Percentiles rank a stretch among this genome's conserved stretches.
Conservation (phyloP, 1,139 yeast genomes). For the Arxiozyma slooffiae region DNA sequence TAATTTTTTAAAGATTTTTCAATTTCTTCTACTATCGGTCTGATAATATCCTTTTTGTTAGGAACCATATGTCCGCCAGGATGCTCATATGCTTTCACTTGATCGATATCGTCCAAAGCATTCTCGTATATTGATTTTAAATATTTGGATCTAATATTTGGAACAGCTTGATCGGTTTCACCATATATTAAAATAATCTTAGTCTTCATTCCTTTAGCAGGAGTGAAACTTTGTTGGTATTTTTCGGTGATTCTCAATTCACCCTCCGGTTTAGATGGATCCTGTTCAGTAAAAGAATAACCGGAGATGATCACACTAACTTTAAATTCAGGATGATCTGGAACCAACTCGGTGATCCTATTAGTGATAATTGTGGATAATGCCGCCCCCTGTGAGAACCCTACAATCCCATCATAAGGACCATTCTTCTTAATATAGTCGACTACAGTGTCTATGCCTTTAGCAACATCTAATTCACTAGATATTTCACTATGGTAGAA, state of each 20-base stretch:
- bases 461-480: slow-evolving; percentile 32
- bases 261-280: slow-evolving; percentile 21
- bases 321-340: slow-evolving; percentile 38
- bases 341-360: slow-evolving; percentile 35
- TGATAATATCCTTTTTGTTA: slow-evolving; percentile 49
- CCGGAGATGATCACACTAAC: slow-evolving; percentile 46
- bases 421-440: slow-evolving; percentile 57
- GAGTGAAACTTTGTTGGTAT: slow-evolving; percentile 27
- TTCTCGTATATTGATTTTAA: slow-evolving; percentile 35
- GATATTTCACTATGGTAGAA: slow-evolving; percentile 42
- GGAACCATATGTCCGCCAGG: slow-evolving; percentile 85
- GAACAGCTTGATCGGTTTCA: slow-evolving; percentile 46
- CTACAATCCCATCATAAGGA: slow-evolving; percentile 80
- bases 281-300: slow-evolving; percentile 44
- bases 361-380: slow-evolving; percentile 52
- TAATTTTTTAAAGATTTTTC: slow-evolving; percentile 8
- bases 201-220: slow-evolving; percentile 26
- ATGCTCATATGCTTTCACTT: slow-evolving; percentile 47
- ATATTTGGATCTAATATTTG: slow-evolving; percentile 41
- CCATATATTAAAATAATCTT: slow-evolving; percentile 34
- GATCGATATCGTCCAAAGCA: slow-evolving; percentile 32
- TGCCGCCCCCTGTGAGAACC: slow-evolving; percentile 93
- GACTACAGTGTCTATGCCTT: slow-evolving; percentile 44
- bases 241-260: slow-evolving; percentile 32
- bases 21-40: slow-evolving; percentile 35